Percentiles rank a stretch among this genome's conserved stretches.
These are phyloP conservation scores for Stramenopiles sp. DNA, from an alignment of 352 stramenopile genomes.

Conservation along the genomic window DNA sequence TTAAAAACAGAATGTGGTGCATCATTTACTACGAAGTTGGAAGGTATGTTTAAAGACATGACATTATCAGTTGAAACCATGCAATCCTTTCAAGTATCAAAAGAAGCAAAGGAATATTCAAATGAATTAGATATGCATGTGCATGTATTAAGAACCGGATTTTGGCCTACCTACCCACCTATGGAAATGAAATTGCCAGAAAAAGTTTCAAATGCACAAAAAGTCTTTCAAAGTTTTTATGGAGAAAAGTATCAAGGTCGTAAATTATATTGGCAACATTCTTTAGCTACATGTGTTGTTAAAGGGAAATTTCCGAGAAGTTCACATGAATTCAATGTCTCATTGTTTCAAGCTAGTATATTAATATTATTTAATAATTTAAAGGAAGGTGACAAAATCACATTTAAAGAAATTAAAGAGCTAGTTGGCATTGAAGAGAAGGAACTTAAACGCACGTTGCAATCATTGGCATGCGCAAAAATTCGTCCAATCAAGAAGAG, in stretches of 20 bases:
- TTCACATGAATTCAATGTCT: slow-evolving; percentile 60
- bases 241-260: slow-evolving; percentile 56
- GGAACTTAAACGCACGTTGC: slow-evolving; percentile 59
- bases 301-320: slow-evolving; percentile 49
- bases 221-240: slow-evolving; percentile 69
- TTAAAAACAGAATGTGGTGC: slow-evolving; percentile 92
- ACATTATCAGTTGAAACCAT: slow-evolving; percentile 83
- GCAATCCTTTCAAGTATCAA: slow-evolving; percentile 49
- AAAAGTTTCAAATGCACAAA: slow-evolving; percentile 7
- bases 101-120: slow-evolving; percentile 13
- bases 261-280: slow-evolving; percentile 68
- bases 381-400: slow-evolving; percentile 34
- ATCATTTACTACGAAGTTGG: slow-evolving; percentile 93
- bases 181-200: slow-evolving; percentile 48
- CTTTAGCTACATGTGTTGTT: slow-evolving; percentile 56
- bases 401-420: slow-evolving; percentile 59
- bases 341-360: slow-evolving; percentile 58
- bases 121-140: slow-evolving; percentile 70
- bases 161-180: slow-evolving; percentile 80
- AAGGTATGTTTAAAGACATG: slow-evolving; percentile 99
- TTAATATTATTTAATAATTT: slow-evolving; percentile 39
- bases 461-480: slow-evolving; percentile 65
- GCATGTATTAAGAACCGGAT: slow-evolving; percentile 86
- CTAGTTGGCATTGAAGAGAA: slow-evolving; percentile 60
- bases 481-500: slow-evolving; percentile 58